A percentile compares a stretch with the other conserved stretches of the same genome.
phyloP scores from a whole-genome alignment of 495 filamentous ascomycete genomes.

The Podospora fimiseda region DNA sequence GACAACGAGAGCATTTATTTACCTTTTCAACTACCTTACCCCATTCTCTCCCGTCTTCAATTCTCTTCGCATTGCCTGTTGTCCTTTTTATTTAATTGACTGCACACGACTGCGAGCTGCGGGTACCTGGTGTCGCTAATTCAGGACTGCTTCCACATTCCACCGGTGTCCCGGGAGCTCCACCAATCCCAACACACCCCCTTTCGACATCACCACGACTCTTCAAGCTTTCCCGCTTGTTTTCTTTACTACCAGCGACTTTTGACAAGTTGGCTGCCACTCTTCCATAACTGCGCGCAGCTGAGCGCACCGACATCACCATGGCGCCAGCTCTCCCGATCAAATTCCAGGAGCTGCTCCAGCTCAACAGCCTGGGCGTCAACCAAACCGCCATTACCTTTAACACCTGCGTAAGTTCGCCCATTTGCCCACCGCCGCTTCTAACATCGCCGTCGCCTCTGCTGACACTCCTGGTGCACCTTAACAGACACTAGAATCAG shows the following conservation, averaged over 20 bases:
- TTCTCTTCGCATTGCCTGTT: background rate
- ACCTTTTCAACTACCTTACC: too few species aligned
- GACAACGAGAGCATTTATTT: background rate
- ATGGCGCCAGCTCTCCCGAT: slow-evolving; percentile 63
- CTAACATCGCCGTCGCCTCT: background rate
- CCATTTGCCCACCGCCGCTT: slow-evolving; percentile 1
- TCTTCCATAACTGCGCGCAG: slow-evolving; percentile 25
- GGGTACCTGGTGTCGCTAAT: slow-evolving; percentile 2
- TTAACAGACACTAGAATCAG: slow-evolving; percentile 88
- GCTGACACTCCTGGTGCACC: slow-evolving; percentile 17
- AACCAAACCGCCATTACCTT: slow-evolving; percentile 88
- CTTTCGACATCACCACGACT: slow-evolving; percentile 14
- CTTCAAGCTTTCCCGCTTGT: slow-evolving; percentile 9
- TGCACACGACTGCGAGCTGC: too few species aligned
- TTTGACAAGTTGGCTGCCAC: slow-evolving; percentile 31
- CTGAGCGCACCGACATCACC: slow-evolving; percentile 28
- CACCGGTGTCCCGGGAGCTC: slow-evolving; percentile 11
- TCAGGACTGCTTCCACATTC: slow-evolving; percentile 7
- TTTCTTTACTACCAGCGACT: slow-evolving; percentile 15
- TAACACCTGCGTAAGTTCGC: slow-evolving; percentile 80
- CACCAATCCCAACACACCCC: slow-evolving; percentile 15
- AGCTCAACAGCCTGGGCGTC: slow-evolving; percentile 75
- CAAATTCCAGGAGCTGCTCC: slow-evolving; percentile 89
- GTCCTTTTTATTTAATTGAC: too few species aligned
- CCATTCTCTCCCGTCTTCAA: background rate